These are phyloP conservation scores for Chlamydomonas incerta DNA, from an alignment of 139 green algal species.

Conservation along the genomic window DNA sequence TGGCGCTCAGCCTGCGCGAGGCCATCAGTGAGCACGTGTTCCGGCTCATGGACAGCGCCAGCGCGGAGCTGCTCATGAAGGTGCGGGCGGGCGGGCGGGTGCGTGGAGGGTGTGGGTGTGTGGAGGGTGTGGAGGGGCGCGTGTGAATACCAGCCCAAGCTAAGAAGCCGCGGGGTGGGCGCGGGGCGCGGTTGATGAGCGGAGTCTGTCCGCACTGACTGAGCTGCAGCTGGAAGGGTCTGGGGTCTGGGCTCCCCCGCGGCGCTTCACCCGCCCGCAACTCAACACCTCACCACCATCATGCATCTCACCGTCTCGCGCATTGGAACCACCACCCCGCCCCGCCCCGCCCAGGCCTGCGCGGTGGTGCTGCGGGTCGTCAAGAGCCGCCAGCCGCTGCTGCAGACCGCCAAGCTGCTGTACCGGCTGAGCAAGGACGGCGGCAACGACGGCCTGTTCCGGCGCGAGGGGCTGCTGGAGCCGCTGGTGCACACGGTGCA, in stretches of 20 bases:
- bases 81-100: not conserved
- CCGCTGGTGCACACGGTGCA: constrained; percentile 56
- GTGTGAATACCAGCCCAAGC: too few species aligned
- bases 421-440: constrained; percentile 62
- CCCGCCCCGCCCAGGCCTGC: constrained; percentile 28
- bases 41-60: constrained; percentile 53
- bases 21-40: constrained; percentile 59
- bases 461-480: constrained; percentile 57
- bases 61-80: constrained; percentile 56
- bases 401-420: constrained; percentile 61
- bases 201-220: too few species aligned
- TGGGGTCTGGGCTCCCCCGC: too few species aligned
- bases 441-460: constrained; percentile 55
- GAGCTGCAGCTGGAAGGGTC: too few species aligned
- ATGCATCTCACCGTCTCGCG: too few species aligned
- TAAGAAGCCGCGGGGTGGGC: too few species aligned
- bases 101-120: not conserved
- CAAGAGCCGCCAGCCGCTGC: constrained; percentile 50
- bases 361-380: constrained; percentile 56
- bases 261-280: too few species aligned
- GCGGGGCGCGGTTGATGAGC: too few species aligned
- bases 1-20: constrained; percentile 47
- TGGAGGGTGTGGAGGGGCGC: not conserved
- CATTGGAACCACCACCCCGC: too few species aligned
- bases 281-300: too few species aligned